Evolutionary conservation across 2,329 filamentous ascomycete species (phyloP), one percentile per base, ranked within the genome.

Genomic region (Cordyceps farinosa): DNA sequence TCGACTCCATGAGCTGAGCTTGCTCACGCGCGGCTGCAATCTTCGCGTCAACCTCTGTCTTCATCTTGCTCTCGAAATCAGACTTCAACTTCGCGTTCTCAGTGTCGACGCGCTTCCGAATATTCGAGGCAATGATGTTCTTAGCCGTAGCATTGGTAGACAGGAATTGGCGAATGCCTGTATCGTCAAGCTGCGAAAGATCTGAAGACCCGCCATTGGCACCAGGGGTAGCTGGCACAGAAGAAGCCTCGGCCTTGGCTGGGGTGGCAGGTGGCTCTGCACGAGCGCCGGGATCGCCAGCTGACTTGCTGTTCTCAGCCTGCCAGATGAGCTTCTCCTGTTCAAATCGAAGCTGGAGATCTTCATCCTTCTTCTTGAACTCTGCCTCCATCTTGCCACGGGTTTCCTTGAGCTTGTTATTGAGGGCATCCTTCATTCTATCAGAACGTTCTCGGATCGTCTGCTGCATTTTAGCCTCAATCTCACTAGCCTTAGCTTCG

Each of bases 1-100:
- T 93, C 42, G 87, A 85, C 51, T 88, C 87, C 77, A 95, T 84
- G 65, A 89, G 83, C 58, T 89, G 84, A 3, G 88, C 89, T 73
- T 89, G 83, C 66, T 88, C 84, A 61, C 80, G 79, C 11, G 83
- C 85, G 57, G 81, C 79, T 13, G 71, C 69, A 29, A 85, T 76
- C 74, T 85, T 87, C 47, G 79, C 76, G 56, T 87, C 84, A 61
- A 77, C 80, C 64, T 86, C 81, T 10, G 70, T 65, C 71, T 80
- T 81, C 42, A 80, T 62, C 5, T 74, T 68, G 34, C 76, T 76
- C 68, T 86, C 82, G 5, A 78, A 74, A 68, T 87, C 85, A 1
- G 82, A 78, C 67, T 82, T 83, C 36, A 86, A 73, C 71, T 84
- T 88, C 64, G 84, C 81, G n/a, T 84, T 82, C 70, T 92, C 84